Evolutionary conservation across 2,329 filamentous ascomycete species (phyloP), one percentile per base, ranked within the genome.

Genomic region (Penicillium sp.): DNA sequence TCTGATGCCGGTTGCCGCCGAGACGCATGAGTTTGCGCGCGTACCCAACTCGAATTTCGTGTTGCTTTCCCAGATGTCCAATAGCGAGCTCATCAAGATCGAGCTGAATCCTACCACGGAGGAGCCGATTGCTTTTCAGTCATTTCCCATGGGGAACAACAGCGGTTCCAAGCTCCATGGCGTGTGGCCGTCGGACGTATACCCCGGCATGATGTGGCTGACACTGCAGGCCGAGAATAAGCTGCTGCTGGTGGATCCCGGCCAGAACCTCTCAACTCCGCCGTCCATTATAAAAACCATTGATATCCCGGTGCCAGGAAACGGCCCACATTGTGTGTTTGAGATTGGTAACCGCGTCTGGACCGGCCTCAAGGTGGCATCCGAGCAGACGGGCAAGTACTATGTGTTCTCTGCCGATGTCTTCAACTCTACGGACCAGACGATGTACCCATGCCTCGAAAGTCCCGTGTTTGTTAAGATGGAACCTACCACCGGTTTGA

Each of bases 11-110:
- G 60, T 50, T 13, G 52, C 62, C 9, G 52, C 52, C 16, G 57
- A 58, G 58, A 64, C 62, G 0, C 62, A 64, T 24, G 62, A 64
- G 41, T 60, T 64, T 33, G 62, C 60, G 0, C 60, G 54, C 19
- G 62, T 65, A 22, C 62, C 62, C 11, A 54, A 63, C 56, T 52
- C 62, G 4, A 65, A 63, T 37, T 63, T 61, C 33, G 49, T 65
- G 18, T 51, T 65, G 41, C 50, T 65, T 44, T 60, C 62, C 2
- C 62, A 65, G 56, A 61, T 65, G 62, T 65, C 62, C 4, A 47
- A 60, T 50, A 65, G 62, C 55, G 27, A 60, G 56, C 54, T 65
- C 2, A 53, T 65, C 60, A 65, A 65, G 59, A 65, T 65, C 39
- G 47, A 65, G 49, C 53, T 61, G 27, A 43, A 61, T 37, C 7